Conservation (phyloP, 768 basidiomycete genomes). For the Mycena epipterygia region DNA sequence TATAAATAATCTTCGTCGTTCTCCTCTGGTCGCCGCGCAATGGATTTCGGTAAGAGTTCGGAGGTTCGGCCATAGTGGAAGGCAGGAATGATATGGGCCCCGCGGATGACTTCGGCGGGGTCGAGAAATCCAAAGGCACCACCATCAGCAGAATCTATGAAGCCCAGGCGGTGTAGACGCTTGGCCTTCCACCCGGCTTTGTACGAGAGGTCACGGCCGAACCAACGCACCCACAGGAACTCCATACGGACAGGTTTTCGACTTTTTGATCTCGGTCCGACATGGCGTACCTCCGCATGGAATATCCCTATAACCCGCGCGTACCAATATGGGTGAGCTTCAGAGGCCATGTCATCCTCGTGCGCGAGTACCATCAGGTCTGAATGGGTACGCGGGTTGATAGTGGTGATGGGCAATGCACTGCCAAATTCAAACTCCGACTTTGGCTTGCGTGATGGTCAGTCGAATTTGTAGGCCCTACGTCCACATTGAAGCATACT, state of each 20-base stretch:
- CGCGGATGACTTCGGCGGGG: conserved; percentile 48
- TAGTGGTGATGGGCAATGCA: no score
- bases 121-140: conserved; percentile 52
- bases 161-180: conserved; percentile 39
- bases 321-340: conserved; percentile 48
- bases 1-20: conserved; percentile 48
- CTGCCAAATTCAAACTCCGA: no score
- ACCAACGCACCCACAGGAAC: conserved; percentile 46
- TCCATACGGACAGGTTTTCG: conserved; percentile 32
- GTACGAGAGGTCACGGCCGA: conserved; percentile 28
- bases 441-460: no score
- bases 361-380: conserved; percentile 49
- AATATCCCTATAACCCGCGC: conserved; percentile 45
- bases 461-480: no score
- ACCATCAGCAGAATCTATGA: conserved; percentile 38
- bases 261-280: background rate
- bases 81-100: conserved; percentile 50
- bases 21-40: conserved; percentile 10
- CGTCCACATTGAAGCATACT: no score
- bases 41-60: conserved; percentile 32
- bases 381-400: conserved; percentile 42
- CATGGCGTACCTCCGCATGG: conserved; percentile 44
- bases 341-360: conserved; percentile 30
- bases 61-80: conserved; percentile 39
- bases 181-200: conserved; percentile 24